Evolutionary conservation across 306 rosid genomes (phyloP).

Genomic region (Rosa multiflora): DNA sequence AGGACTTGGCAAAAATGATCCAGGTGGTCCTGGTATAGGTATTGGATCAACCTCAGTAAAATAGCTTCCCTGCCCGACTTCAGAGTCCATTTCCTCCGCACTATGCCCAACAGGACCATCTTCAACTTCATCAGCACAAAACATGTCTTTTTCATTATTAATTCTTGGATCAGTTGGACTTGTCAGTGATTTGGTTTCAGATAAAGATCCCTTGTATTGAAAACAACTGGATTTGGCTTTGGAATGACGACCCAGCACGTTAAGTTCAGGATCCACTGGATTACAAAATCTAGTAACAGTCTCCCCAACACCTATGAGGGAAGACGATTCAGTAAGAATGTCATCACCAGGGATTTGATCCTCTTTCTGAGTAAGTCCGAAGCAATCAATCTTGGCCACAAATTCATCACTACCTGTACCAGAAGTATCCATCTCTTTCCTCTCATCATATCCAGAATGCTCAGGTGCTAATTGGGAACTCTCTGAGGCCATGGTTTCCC

Average conservation of each 20-base stretch:
- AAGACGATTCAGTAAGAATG: constrained; percentile 24
- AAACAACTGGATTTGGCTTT: constrained; percentile 23
- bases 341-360: constrained; percentile 23
- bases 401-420: constrained; percentile 15
- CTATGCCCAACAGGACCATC: constrained; percentile 32
- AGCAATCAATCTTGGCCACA: constrained; percentile 24
- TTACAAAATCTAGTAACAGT: constrained; percentile 20
- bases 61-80: constrained; percentile 33
- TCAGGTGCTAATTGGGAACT: constrained; percentile 29
- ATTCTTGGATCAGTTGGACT: constrained; percentile 26
- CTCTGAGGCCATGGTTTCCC: constrained; percentile 29
- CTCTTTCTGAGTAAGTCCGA: constrained; percentile 19
- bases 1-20: constrained; percentile 64
- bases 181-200: constrained; percentile 24
- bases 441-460: constrained; percentile 9
- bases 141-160: constrained; percentile 32
- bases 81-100: constrained; percentile 36
- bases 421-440: constrained; percentile 26
- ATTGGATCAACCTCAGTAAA: constrained; percentile 51
- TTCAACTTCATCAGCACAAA: constrained; percentile 37
- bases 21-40: constrained; percentile 68
- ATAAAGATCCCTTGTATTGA: constrained; percentile 22
- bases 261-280: constrained; percentile 31
- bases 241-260: constrained; percentile 12
- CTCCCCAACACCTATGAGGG: constrained; percentile 23